Base-by-base conservation (phyloP, 352 stramenopile species). In the Thraustochytrium striatum region DNA sequence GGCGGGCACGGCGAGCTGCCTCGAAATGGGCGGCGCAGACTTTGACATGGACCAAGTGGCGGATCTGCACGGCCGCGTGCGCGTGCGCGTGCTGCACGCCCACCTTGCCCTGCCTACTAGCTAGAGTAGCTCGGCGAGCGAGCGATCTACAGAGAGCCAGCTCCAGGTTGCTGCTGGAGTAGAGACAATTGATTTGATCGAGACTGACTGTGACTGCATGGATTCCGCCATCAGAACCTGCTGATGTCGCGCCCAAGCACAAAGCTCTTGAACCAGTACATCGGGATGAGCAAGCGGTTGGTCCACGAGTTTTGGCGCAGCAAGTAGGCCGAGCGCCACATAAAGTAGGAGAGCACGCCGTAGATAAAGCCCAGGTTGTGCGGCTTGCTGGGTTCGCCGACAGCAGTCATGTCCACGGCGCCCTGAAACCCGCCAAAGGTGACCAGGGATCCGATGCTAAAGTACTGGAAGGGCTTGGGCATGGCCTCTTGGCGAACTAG, bases 201-300 rank as follows among this genome's bases (percentile, higher is more conserved):
- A n/a, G n/a, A n/a, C n/a, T n/a, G n/a, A n/a, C n/a, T n/a, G n/a
- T n/a, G 39, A 47, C 39, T 47, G 5, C 5, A 13, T 13, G 39
- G 39, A 13, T 9, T 61, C 53, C 53, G 32, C 7, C 7, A 70
- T 84, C 83, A 94, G 72, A 98, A 98, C 57, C 91, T 88, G 19
- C 87, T 95, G 79, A 98, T 94, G 79, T 98, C 95, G 79, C 95
- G 87, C 1, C 95, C 95, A 72, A 98, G 97, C 16, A 98, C 81
- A n/a, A 96, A 88, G 19, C 90, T 88, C 87, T 98, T 98, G 82
- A 98, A 92, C 94, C 95, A 98, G 85, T 98, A 94, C 82, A 98
- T 91, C 2, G 95, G 94, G 82, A 99, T 95, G 72, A 97, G 86
- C 79, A 97, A 87, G 70, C 93, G 95, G 83, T 97, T 90, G 28